phyloP scores from a whole-genome alignment of 1,139 yeast species.

The Yamadazyma spencermartinsiae region DNA sequence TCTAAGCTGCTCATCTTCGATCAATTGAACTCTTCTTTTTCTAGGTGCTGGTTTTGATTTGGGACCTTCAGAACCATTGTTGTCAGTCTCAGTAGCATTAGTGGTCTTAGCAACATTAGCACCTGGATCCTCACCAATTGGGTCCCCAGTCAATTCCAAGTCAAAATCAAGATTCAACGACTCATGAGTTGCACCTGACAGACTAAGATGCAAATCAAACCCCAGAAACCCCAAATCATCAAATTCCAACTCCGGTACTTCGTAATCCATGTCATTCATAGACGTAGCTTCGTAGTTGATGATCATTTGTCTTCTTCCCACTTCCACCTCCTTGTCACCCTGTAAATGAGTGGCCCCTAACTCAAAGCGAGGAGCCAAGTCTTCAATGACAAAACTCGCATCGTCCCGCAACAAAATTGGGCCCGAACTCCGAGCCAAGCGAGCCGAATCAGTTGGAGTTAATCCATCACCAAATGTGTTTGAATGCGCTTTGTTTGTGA shows the following conservation, averaged over 20 bases:
- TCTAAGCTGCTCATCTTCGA: not conserved
- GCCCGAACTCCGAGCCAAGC: not conserved
- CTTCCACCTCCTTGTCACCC: constrained; percentile 7
- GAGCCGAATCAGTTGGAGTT: too few species aligned
- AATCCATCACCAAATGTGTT: too few species aligned
- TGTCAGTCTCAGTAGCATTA: not conserved
- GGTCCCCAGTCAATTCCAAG: not conserved
- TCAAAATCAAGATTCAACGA: constrained; percentile 1
- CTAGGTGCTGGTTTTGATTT: not conserved
- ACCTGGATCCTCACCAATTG: not conserved
- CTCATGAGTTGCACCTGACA: not conserved
- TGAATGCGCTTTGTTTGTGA: too few species aligned
- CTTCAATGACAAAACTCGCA: constrained; percentile 9
- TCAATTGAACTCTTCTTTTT: not conserved
- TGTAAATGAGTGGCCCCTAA: not conserved
- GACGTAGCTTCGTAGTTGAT: not conserved
- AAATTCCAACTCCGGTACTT: not conserved
- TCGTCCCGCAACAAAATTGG: constrained; percentile 6
- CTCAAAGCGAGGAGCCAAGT: constrained; percentile 6
- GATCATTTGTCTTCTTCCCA: not conserved
- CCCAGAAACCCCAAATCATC: not conserved
- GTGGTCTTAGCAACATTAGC: not conserved
- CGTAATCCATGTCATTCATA: not conserved
- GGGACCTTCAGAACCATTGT: not conserved
- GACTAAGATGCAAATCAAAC: not conserved